These are phyloP conservation scores for Microbotryum silenes-acaulis DNA, from an alignment of 1,284 basidiomycete genomes.

Conservation along the genomic window DNA sequence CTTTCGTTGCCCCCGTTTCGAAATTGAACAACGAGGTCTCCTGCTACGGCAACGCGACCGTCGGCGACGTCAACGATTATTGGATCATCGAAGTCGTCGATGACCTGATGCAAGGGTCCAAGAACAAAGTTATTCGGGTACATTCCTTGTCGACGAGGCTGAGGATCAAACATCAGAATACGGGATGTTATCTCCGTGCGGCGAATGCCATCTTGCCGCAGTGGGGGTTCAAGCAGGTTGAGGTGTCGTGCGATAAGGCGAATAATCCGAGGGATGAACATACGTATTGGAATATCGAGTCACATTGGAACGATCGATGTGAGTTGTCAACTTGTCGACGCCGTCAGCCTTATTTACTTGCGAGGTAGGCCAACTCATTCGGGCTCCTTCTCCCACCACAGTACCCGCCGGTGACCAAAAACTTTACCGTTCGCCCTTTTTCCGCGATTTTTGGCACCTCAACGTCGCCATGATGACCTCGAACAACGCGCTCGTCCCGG, in stretches of 20 bases:
- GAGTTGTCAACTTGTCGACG: slow-evolving; percentile 43
- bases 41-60: slow-evolving; percentile 76
- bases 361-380: not conserved
- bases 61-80: slow-evolving; percentile 82
- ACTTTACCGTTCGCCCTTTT: slow-evolving; percentile 82
- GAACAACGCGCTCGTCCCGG: slow-evolving; percentile 93
- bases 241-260: slow-evolving; percentile 87
- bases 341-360: not conserved
- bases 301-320: slow-evolving; percentile 89
- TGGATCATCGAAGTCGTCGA: slow-evolving; percentile 94
- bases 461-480: slow-evolving; percentile 99
- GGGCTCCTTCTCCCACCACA: slow-evolving; percentile 39
- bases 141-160: slow-evolving; percentile 85
- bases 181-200: slow-evolving; percentile 84
- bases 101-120: slow-evolving; percentile 61
- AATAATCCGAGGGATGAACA: slow-evolving; percentile 74
- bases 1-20: slow-evolving; percentile 75
- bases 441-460: slow-evolving; percentile 95
- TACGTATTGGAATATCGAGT: slow-evolving; percentile 97
- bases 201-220: slow-evolving; percentile 84
- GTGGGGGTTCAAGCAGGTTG: slow-evolving; percentile 99
- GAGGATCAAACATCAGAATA: slow-evolving; percentile 66
- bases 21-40: slow-evolving; percentile 89
- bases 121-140: slow-evolving; percentile 55
- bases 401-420: slow-evolving; percentile 76